A percentile compares a stretch with the other conserved stretches of the same genome.
phyloP scores from a whole-genome alignment of 2,329 filamentous ascomycete genomes.

The Leptosphaerulina australis region DNA sequence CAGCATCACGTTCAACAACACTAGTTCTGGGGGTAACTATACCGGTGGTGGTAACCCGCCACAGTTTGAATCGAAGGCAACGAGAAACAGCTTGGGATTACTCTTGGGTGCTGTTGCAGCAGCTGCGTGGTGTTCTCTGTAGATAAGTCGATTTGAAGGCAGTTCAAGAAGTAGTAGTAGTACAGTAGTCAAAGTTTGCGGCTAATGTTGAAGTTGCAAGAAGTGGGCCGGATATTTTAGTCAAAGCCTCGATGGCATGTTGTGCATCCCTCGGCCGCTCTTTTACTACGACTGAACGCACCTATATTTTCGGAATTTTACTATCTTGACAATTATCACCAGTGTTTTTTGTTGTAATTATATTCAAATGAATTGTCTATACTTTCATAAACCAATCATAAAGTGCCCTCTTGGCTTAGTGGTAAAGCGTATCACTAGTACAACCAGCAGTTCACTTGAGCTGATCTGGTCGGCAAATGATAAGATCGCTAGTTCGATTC shows the following conservation, averaged over 20 bases:
- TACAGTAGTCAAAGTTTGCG: background rate
- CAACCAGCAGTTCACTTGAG: background rate
- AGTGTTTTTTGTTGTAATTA: background rate
- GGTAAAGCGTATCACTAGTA: slow-evolving; percentile 22
- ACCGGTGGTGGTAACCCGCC: slow-evolving; percentile 12
- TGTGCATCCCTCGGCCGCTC: slow-evolving; percentile 1
- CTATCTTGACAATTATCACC: too few species aligned
- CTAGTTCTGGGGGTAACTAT: background rate
- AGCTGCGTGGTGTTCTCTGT: slow-evolving; percentile 6
- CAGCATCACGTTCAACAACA: slow-evolving; percentile 19
- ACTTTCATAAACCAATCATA: slow-evolving; percentile 13
- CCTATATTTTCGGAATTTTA: background rate
- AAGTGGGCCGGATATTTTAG: slow-evolving; percentile 1
- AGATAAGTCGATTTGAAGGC: background rate
- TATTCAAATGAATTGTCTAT: fast-evolving
- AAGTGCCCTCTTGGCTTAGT: slow-evolving; percentile 21
- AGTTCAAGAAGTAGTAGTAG: background rate
- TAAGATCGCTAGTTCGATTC: slow-evolving; percentile 21
- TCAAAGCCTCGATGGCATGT: background rate
- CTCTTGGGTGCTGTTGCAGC: slow-evolving; percentile 11
- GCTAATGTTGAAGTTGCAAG: background rate
- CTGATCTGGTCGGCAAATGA: slow-evolving; percentile 3
- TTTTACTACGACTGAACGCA: background rate
- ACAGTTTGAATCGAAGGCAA: slow-evolving; percentile 16
- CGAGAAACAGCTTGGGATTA: slow-evolving; percentile 1